Percentiles rank a stretch among this genome's conserved stretches.
Evolutionary conservation across 306 rosid genomes (phyloP).

Genomic region (Quercus cerris): DNA sequence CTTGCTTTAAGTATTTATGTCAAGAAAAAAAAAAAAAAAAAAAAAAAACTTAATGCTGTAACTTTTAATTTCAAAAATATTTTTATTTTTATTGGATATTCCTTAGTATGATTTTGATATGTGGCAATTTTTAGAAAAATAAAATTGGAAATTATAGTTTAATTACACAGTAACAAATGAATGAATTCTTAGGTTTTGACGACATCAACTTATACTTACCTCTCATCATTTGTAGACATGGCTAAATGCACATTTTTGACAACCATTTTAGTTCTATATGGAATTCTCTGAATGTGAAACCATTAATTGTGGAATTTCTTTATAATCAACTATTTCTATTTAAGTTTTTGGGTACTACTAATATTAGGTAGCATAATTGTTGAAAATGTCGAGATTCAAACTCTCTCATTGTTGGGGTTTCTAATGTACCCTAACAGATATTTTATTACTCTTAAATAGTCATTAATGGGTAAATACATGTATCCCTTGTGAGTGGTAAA

Average conservation of each 20-base stretch:
- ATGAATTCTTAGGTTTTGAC: neutral
- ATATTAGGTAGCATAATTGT: neutral
- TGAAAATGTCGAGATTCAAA: neutral
- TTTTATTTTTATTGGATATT: neutral
- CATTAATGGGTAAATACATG: too few relatives aligned
- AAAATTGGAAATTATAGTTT: neutral
- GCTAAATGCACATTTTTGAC: neutral
- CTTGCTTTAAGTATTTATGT: neutral
- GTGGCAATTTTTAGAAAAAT: neutral
- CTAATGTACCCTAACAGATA: too few relatives aligned
- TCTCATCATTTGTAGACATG: neutral
- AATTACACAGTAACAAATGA: neutral
- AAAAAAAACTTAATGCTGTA: neutral
- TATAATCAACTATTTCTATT: neutral
- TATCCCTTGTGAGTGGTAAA: too few relatives aligned
- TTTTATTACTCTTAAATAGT: too few relatives aligned
- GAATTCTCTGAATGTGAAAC: neutral
- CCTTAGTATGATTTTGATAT: neutral
- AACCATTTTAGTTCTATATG: neutral
- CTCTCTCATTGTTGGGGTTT: too few relatives aligned
- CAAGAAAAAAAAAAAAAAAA: neutral
- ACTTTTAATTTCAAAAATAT: neutral
- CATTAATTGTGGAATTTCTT: neutral
- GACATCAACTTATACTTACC: neutral
- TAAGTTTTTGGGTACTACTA: neutral